phyloP scores from a whole-genome alignment of 2,329 filamentous ascomycete species.

The Penicillium hordei region DNA sequence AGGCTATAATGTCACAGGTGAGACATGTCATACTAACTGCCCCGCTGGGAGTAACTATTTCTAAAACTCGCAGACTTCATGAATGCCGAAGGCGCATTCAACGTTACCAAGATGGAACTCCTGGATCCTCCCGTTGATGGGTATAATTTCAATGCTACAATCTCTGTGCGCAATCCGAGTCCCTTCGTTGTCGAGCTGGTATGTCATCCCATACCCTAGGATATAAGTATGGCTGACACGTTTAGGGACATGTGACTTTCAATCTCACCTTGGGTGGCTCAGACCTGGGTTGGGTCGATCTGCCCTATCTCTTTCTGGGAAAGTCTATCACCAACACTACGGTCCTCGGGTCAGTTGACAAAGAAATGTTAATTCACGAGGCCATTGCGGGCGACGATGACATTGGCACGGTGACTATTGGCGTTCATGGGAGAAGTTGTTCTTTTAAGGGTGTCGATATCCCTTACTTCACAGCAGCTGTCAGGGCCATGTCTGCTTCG shows the following conservation, averaged over 20 bases:
- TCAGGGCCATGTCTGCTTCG: slow-evolving; percentile 21
- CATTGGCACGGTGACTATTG: slow-evolving; percentile 24
- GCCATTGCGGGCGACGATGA: slow-evolving; percentile 19
- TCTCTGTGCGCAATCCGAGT: slow-evolving; percentile 23
- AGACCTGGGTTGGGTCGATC: slow-evolving; percentile 23
- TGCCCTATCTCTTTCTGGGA: slow-evolving; percentile 24
- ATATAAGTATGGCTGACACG: background rate
- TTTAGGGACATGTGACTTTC: slow-evolving; percentile 25
- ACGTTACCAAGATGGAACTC: slow-evolving; percentile 24
- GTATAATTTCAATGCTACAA: slow-evolving; percentile 30
- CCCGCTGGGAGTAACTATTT: background rate
- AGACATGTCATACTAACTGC: background rate
- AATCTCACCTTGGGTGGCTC: slow-evolving; percentile 26
- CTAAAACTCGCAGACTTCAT: slow-evolving; percentile 21
- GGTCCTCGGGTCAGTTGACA: slow-evolving; percentile 22
- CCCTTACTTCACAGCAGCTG: slow-evolving; percentile 28
- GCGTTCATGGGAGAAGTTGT: slow-evolving; percentile 24
- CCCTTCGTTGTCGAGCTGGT: slow-evolving; percentile 27
- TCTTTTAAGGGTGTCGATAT: slow-evolving; percentile 29
- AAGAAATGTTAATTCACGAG: slow-evolving; percentile 20
- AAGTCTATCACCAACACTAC: slow-evolving; percentile 11
- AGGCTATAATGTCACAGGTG: slow-evolving; percentile 28
- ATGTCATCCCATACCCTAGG: background rate
- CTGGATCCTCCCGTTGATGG: slow-evolving; percentile 19
- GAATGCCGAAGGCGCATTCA: slow-evolving; percentile 21